Evolutionary conservation across 768 basidiomycete genomes (phyloP), one percentile per base, ranked within the genome.

Genomic region (Scleroderma bovista): DNA sequence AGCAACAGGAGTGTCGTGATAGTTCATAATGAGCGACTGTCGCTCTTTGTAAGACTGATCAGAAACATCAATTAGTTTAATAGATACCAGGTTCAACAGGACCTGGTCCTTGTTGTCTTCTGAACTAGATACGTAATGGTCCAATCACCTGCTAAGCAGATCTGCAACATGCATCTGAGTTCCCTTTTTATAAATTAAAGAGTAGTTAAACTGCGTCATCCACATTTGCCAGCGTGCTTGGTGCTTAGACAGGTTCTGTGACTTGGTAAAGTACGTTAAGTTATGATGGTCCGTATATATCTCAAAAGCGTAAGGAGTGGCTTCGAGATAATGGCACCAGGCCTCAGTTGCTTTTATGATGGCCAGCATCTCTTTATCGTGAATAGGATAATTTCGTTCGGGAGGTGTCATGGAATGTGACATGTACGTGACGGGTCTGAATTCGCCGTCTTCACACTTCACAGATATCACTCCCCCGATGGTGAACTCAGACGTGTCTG

Each of bases 1-100:
- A 19, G 38, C 16, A 3, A 40, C 20, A 3, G 38, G 38, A 19
- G 19, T 40, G 12, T 40, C 38, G 19, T 40, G 38, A 20, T 12
- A 22, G n/a, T 40, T 6, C 5, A 12, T 19, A 5, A 40, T 40
- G 9, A 4, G 12, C 3, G 38, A 17, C n/a, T 20, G 19, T 17
- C 38, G 3, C 19, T 40, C 5, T 22, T 40, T 17, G 10, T 20
- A 19, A 6, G 34, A 6, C 12, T n/a, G 4, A 36, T 12, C 13
- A n/a, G 4, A 6, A 12, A 13, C 12, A 36, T 36, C 34, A 6
- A 36, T 13, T 5, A 15, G 5, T 36, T 12, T 36, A 15, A 55
- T 11, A 58, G 64, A 46, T 34, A 44, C 3, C 63, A 65, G 13
- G 50, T 65, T 33, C 17, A 24, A 3, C 23, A 44, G 6, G 54